A percentile compares a stretch with the other conserved stretches of the same genome.
Conservation (phyloP, 2,329 filamentous ascomycete species). For the Dactylonectria macrodidyma region DNA sequence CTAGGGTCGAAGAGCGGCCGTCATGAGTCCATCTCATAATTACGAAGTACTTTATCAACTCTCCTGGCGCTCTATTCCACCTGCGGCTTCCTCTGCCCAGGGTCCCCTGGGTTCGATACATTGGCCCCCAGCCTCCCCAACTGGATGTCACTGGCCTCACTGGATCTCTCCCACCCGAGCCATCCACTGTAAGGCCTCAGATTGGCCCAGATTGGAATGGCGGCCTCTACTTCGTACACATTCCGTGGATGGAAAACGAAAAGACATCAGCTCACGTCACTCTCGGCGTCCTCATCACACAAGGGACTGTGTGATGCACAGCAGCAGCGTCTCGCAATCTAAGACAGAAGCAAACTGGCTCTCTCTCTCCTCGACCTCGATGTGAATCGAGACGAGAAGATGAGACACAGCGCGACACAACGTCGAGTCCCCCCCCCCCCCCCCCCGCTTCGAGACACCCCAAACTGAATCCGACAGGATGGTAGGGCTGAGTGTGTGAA, state of each 20-base stretch:
- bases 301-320: not conserved
- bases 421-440: not conserved
- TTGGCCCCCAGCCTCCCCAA: slow-evolving; percentile 2
- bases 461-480: not conserved
- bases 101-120: slow-evolving; percentile 4
- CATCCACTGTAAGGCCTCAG: not conserved
- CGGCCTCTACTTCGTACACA: not conserved
- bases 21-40: not conserved
- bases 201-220: not conserved
- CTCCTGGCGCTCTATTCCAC: not conserved
- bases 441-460: slow-evolving; percentile 1
- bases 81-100: not conserved
- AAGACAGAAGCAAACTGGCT: not conserved
- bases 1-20: not conserved
- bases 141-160: not conserved
- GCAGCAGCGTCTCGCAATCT: not conserved
- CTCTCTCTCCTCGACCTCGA: not conserved
- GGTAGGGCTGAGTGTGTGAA: slow-evolving; percentile 2
- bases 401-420: not conserved
- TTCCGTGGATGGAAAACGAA: not conserved
- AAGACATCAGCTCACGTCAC: slow-evolving; percentile 12
- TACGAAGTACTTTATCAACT: no score
- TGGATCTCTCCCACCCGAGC: not conserved
- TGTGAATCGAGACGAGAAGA: slow-evolving; percentile 1
- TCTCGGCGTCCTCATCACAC: not conserved